Percentiles rank a stretch among this genome's conserved stretches.
phyloP scores from a whole-genome alignment of 768 basidiomycete genomes.

The Aureoboletus auriporus region DNA sequence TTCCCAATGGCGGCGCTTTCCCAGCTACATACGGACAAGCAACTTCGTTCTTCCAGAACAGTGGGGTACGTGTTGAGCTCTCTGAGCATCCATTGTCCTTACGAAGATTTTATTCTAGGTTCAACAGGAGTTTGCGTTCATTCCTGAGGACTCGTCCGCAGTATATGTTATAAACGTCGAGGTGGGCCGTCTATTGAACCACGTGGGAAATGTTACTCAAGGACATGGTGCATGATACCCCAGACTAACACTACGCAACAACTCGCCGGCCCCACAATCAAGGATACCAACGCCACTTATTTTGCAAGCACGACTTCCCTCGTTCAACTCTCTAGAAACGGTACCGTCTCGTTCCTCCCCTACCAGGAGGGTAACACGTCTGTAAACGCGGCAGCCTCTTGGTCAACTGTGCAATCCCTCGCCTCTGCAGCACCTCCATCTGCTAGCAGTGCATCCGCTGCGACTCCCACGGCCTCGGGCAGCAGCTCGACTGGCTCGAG shows the following conservation, averaged over 20 bases:
- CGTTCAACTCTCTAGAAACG: slow-evolving; percentile 63
- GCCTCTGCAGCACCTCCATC: slow-evolving; percentile 40
- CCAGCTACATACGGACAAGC: slow-evolving; percentile 67
- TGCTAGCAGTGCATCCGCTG: slow-evolving; percentile 15
- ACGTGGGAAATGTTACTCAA: slow-evolving; percentile 3
- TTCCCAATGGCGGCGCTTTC: slow-evolving; percentile 46
- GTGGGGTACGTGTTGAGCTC: slow-evolving; percentile 38
- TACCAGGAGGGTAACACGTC: slow-evolving; percentile 44
- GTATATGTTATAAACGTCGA: slow-evolving; percentile 75
- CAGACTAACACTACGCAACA: slow-evolving; percentile 63
- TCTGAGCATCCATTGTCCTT: background rate
- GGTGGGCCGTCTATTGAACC: slow-evolving; percentile 29
- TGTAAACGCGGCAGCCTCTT: slow-evolving; percentile 44
- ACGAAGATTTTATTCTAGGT: slow-evolving; percentile 34
- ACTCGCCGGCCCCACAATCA: slow-evolving; percentile 54
- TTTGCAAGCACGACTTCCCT: slow-evolving; percentile 58
- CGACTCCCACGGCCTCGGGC: slow-evolving; percentile 14
- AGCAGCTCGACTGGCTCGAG: slow-evolving; percentile 11
- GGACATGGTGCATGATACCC: background rate
- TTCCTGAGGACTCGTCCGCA: slow-evolving; percentile 67
- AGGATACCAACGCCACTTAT: slow-evolving; percentile 60
- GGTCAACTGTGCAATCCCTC: slow-evolving; percentile 45
- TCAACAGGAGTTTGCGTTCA: slow-evolving; percentile 72
- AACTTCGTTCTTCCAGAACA: slow-evolving; percentile 61
- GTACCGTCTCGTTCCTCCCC: slow-evolving; percentile 57